Base-by-base conservation (phyloP, 129 eudicot species). In the Pittosporum tobira region DNA sequence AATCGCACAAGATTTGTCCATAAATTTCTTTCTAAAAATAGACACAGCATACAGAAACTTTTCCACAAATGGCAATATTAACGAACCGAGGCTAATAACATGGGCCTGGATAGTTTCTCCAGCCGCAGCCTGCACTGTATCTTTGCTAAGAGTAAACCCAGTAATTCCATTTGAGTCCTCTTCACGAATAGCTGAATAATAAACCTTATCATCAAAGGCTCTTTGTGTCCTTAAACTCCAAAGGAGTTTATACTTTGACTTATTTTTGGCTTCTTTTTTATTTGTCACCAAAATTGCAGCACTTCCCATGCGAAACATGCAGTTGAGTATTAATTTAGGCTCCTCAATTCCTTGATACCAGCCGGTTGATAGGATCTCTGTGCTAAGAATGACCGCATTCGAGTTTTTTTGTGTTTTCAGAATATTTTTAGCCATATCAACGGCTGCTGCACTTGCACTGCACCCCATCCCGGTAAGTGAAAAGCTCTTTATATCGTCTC, bases 381-480 rank as follows among this genome's bases (percentile, higher is more conserved):
- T 79, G 65, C 97, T 82, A 5, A 89, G 66, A 51, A 89, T 66
- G 1, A 89, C 84, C 0, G 79, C 95, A 14, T 77, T 81, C 0
- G 79, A 82, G 62, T 82, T 77, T 5, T 59, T 55, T 9, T 61
- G 88, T 29, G 66, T 74, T 49, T 66, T 73, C 0, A 89, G 60
- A 2, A 85, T 69, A 69, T 79, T 68, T 8, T 62, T 51, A 13
- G 88, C 95, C 83, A 79, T 71, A 31, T 73, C 81, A 19, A 89
- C 49, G 5, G 88, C 87, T 55, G 79, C 21, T 8, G 90, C 82
- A 57, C 95, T 89, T 1, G 91, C 95, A 23, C 93, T 79, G 70
- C 97, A 89, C 46, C 97, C 97, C 97, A 89, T 89, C 21, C 95
- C 97, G 9, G 81, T 75, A 1, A 89, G 23, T 34, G 65, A 81